Evolutionary conservation across 768 basidiomycete species (phyloP).

Genomic region (Myochromella boudieri): DNA sequence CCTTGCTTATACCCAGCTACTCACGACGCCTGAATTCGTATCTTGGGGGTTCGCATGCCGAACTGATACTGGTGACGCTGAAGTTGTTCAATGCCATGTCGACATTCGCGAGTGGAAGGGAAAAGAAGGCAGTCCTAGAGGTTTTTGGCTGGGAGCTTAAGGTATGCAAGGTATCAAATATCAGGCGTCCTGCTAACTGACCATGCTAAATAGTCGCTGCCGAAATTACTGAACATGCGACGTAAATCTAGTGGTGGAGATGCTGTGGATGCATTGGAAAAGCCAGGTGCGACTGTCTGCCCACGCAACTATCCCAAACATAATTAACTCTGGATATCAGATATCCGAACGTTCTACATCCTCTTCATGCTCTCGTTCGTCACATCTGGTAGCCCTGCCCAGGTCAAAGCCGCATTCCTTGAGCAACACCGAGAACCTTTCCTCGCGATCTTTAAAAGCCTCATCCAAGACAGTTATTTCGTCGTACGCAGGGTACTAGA

Average conservation of each 20-base stretch:
- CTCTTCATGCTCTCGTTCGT: constrained; percentile 76
- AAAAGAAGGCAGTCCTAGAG: constrained; percentile 62
- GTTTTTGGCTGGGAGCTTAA: constrained; percentile 80
- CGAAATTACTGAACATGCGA: constrained; percentile 70
- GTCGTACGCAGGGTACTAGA: constrained; percentile 68
- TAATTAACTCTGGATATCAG: constrained; percentile 33
- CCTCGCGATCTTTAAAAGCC: constrained; percentile 69
- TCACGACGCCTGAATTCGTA: constrained; percentile 60
- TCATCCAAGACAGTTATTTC: constrained; percentile 63
- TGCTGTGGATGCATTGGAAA: constrained; percentile 37
- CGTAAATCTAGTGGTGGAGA: constrained; percentile 51
- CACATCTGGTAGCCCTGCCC: constrained; percentile 40
- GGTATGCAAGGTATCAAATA: constrained; percentile 33
- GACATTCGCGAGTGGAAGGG: constrained; percentile 62
- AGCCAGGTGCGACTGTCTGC: constrained; percentile 50
- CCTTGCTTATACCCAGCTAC: constrained; percentile 54
- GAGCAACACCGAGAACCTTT: constrained; percentile 71
- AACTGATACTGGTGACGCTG: constrained; percentile 64
- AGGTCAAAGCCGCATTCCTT: constrained; percentile 63
- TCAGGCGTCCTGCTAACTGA: not conserved
- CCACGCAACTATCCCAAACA: not conserved
- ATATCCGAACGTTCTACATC: constrained; percentile 78
- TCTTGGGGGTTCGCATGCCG: constrained; percentile 60
- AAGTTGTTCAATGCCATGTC: constrained; percentile 65
- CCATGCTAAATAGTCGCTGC: constrained; percentile 47